These are phyloP conservation scores for Dichotomocladium elegans DNA, from an alignment of 371 early-diverging fungal species.

Conservation along the genomic window DNA sequence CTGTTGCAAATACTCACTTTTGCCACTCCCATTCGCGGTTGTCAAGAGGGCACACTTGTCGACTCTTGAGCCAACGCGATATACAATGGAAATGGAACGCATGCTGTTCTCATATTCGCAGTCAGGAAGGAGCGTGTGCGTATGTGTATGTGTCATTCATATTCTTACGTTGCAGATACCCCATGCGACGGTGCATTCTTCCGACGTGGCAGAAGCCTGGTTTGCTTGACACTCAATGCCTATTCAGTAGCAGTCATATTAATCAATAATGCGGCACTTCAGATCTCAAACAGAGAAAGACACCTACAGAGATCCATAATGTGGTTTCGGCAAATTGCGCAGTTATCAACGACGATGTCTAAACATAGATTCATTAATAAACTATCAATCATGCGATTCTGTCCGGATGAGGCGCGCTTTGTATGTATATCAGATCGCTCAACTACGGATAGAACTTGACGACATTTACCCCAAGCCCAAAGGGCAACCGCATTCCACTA, in stretches of 20 bases:
- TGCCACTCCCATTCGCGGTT: constrained; percentile 99
- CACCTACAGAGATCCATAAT: constrained; percentile 99
- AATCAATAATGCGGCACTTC: not conserved
- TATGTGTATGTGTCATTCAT: not conserved
- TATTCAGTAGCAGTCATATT: constrained; percentile 29
- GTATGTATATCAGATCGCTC: not conserved
- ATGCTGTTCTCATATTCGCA: constrained; percentile 57
- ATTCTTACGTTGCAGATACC: constrained; percentile 93
- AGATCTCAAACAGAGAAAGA: no score
- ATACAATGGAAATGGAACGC: constrained; percentile 99
- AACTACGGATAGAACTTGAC: not conserved
- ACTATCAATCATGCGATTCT: no score
- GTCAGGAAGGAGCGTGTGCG: not conserved
- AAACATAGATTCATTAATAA: no score
- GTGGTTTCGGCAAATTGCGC: constrained; percentile 99
- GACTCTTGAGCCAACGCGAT: constrained; percentile 97
- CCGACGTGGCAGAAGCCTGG: constrained; percentile 87
- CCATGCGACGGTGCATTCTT: constrained; percentile 99
- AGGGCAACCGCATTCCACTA: constrained; percentile 98
- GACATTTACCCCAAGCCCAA: constrained; percentile 92
- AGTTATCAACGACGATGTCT: constrained; percentile 99
- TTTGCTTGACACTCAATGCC: constrained; percentile 97
- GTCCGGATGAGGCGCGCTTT: constrained; percentile 19
- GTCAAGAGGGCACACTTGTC: constrained; percentile 99
- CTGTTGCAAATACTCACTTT: constrained; percentile 59